Evolutionary conservation across 1,284 basidiomycete genomes (phyloP), one percentile per base, ranked within the genome.

Genomic region (Apiotrichum porosum): DNA sequence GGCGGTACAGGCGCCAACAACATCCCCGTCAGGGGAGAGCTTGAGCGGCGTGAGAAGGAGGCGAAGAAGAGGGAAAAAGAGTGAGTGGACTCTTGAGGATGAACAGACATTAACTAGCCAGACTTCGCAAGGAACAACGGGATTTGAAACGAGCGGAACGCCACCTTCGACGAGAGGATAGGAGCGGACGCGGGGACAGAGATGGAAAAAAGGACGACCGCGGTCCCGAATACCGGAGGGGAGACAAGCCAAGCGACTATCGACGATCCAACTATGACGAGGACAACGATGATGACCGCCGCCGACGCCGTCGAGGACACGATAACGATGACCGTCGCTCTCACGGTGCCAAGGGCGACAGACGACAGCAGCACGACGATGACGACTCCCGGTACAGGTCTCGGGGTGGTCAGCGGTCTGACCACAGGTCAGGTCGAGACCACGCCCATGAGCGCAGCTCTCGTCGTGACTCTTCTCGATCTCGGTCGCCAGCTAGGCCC

Each of bases 121-220:
- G 66, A 17, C 33, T 66, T 15, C 47, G 66, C 28, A 72, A 73
- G 42, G 76, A 71, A 34, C 56, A 68, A 35, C 55, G 66, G 22
- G 68, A 66, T 17, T 43, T 61, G 37, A 66, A 65, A 47, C 60
- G 65, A 17, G 63, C 58, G 0, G 71, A 73, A 39, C 59, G 65
- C 31, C 65, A 72, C 44, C 37, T 17, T 14, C 13, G 19, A 5
- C 44, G 44, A 12, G 44, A 38, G 17, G 44, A 34, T 9, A 36
- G 31, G 12, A 12, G n/a, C 12, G n/a, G 30, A 18, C 22, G 35
- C 30, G 18, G 22, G 18, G 17, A 22, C n/a, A 12, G 23, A 9
- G 30, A 41, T 21, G 9, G 19, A 12, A 30, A 36, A 6, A 9
- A 19, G 23, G n/a, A 28, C 31, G 6, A 32, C 31, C 31, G 31